phyloP scores from a whole-genome alignment of 2,329 filamentous ascomycete genomes.

The Aspergillus felis region DNA sequence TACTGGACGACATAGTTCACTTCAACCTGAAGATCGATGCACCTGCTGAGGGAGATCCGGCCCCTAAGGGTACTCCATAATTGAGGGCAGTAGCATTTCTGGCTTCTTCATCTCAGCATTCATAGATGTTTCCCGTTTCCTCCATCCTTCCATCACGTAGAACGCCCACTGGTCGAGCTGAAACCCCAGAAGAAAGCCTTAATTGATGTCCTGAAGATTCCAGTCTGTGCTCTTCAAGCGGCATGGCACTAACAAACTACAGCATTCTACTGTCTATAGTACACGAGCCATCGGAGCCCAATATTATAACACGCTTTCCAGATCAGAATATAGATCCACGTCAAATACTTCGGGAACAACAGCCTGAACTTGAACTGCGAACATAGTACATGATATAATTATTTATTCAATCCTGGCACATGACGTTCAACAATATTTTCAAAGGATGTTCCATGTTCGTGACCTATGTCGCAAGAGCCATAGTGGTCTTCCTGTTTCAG shows the following conservation, averaged over 20 bases:
- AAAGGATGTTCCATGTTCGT: neutral
- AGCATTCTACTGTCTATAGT: no score
- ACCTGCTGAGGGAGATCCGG: no score
- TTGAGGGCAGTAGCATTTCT: no score
- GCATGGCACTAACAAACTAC: no score
- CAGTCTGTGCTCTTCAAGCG: neutral
- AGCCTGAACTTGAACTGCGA: neutral
- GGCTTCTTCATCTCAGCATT: no score
- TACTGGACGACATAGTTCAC: no score
- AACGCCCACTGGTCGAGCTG: neutral
- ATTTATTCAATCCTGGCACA: neutral
- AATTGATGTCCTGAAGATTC: neutral
- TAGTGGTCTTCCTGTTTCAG: neutral
- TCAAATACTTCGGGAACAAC: neutral
- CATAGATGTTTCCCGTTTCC: no score
- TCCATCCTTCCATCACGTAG: no score
- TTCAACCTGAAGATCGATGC: no score
- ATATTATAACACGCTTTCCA: neutral
- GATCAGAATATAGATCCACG: neutral
- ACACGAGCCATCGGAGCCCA: neutral
- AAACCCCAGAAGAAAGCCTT: neutral
- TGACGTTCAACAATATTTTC: neutral
- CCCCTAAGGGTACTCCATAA: no score
- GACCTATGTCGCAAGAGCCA: neutral
- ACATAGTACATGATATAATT: neutral